Evolutionary conservation across 2,329 filamentous ascomycete genomes (phyloP).

Genomic region (Colletotrichum sp.): DNA sequence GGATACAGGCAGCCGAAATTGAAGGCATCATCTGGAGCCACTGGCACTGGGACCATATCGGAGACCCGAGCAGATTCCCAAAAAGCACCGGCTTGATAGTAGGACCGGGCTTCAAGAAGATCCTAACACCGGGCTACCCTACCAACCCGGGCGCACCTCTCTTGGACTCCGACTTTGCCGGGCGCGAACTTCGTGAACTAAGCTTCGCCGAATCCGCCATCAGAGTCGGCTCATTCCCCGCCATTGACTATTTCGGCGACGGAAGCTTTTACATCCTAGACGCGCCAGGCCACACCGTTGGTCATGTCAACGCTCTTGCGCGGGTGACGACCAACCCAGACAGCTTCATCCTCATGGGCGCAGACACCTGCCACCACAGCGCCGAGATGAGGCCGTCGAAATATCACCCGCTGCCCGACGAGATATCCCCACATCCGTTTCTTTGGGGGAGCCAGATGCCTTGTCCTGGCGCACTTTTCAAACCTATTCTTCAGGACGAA

Average conservation of each 20-base stretch:
- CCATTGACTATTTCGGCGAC: not conserved
- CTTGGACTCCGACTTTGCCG: not conserved
- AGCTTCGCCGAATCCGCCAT: not conserved
- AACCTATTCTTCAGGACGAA: not conserved
- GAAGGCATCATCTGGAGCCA: not conserved
- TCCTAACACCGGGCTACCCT: not conserved
- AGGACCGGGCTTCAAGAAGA: not conserved
- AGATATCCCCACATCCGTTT: not conserved
- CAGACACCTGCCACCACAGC: not conserved
- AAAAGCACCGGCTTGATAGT: not conserved
- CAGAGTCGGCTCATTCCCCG: not conserved
- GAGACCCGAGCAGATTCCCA: not conserved
- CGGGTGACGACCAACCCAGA: not conserved
- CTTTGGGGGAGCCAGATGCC: not conserved
- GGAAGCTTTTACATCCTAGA: not conserved
- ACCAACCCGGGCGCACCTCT: not conserved
- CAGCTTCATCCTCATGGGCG: not conserved
- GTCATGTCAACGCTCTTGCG: not conserved
- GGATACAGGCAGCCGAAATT: fast-evolving
- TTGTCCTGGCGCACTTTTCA: not conserved
- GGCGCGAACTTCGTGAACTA: not conserved
- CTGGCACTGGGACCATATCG: not conserved
- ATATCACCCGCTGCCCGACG: not conserved
- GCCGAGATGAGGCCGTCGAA: not conserved
- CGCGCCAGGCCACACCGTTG: not conserved